Base-by-base conservation (phyloP, 192 early-diverging fungal species). In the Chytriomyces sp. region DNA sequence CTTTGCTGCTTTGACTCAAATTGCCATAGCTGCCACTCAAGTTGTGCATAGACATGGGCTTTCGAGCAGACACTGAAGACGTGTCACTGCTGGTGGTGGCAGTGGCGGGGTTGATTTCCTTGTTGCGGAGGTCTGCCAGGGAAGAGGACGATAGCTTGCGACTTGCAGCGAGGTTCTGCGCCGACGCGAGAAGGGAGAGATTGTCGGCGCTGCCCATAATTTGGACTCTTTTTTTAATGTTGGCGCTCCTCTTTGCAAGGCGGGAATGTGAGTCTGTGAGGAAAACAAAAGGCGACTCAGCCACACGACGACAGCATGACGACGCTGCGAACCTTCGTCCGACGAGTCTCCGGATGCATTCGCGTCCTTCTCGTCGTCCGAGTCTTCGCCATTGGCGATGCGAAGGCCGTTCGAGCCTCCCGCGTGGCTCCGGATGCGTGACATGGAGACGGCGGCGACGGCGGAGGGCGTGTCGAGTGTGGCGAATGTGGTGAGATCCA, bases 361-460 rank as follows among this genome's bases (percentile, higher is more conserved):
- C 10, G 56, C 56, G 8, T 7, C 25, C 10, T 7, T 25, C 6
- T 30, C 56, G 31, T 26, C 31, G 22, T 62, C 52, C 52, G 7
- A 25, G 37, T 53, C 52, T 28, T 53, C 52, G 28, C 65, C 52
- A 28, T 53, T 68, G 54, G 28, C 63, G 31, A 65, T 44, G 7
- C 40, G 37, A 10, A 65, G 5, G 5, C 32, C 31, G 32, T 7
- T 61, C 36, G 59, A 30, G 22, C 14, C 12, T 6, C 22, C 54
- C 10, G n/a, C 31, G 19, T 14, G 10, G 22, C 54, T 41, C 2
- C 17, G 17, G 25, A 72, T 72, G 22, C 71, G 34, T 6, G 39
- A 52, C 17, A 73, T 73, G 10, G 71, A 73, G 3, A 73, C 71
- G 28, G 71, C 71, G 10, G 71, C 71, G 40, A 73, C 71, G 34